Conservation (phyloP, 306 rosid genomes). For the Hippophae gyantsensis region DNA sequence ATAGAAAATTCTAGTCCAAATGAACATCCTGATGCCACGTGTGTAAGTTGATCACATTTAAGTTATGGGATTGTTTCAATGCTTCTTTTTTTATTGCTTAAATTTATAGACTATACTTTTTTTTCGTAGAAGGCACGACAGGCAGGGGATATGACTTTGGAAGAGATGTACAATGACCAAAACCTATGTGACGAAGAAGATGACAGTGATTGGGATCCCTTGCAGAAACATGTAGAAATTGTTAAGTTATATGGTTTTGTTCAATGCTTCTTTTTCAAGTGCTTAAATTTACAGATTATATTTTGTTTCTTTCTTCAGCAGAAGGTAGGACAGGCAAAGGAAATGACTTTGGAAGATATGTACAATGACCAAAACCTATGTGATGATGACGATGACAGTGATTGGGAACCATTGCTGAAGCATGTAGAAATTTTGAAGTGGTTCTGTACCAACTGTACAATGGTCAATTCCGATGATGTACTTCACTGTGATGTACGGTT, state of each 20-base stretch:
- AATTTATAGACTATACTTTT: conserved; percentile 11
- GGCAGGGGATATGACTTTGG: conserved; percentile 57
- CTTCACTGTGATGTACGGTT: conserved; percentile 62
- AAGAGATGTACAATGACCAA: conserved; percentile 51
- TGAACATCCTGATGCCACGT: conserved; percentile 20
- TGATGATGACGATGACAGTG: conserved; percentile 64
- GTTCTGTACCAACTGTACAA: conserved; percentile 85
- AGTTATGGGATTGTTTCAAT: background rate
- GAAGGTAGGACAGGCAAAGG: conserved; percentile 46
- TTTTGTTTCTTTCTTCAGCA: conserved; percentile 32
- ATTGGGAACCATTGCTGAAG: conserved; percentile 73
- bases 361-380: conserved; percentile 34
- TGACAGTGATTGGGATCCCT: conserved; percentile 88
- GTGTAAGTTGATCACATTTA: conserved; percentile 25
- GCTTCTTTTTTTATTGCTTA: background rate
- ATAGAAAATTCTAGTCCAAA: conserved; percentile 14
- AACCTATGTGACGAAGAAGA: conserved; percentile 47
- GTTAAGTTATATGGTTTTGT: conserved; percentile 22
- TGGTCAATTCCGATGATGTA: conserved; percentile 42
- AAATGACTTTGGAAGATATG: conserved; percentile 65
- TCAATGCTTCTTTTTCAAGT: background rate
- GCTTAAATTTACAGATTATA: background rate
- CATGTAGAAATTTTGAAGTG: conserved; percentile 54
- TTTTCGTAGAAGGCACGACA: conserved; percentile 34
- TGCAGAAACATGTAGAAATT: conserved; percentile 40